Conservation (phyloP, 2,329 filamentous ascomycete species). For the Catunica adiposa region DNA sequence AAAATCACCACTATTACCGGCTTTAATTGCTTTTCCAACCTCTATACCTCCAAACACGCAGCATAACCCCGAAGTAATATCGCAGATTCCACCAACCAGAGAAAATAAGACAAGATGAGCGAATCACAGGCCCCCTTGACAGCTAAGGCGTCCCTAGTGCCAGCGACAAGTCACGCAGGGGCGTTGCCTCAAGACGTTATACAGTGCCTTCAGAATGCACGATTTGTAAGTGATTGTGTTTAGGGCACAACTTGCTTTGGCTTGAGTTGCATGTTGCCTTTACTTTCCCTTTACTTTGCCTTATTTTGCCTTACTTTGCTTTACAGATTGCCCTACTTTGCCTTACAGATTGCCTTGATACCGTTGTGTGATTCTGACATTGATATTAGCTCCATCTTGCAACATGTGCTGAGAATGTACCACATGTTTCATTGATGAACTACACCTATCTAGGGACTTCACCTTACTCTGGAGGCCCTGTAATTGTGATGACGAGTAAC, state of each 20-base stretch:
- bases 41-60: not conserved
- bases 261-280: not conserved
- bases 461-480: slow-evolving; percentile 50
- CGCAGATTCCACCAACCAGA: slow-evolving; percentile 56
- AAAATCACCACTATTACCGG: not conserved
- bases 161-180: slow-evolving; percentile 18
- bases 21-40: not conserved
- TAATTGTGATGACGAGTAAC: slow-evolving; percentile 89
- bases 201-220: slow-evolving; percentile 81
- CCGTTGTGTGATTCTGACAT: no score
- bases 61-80: slow-evolving; percentile 18
- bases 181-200: slow-evolving; percentile 71
- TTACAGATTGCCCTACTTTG: slow-evolving; percentile 2
- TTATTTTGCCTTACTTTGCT: slow-evolving; percentile 20
- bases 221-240: slow-evolving; percentile 80
- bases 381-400: slow-evolving; percentile 69
- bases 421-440: slow-evolving; percentile 95
- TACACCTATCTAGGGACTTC: slow-evolving; percentile 88
- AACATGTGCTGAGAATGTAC: slow-evolving; percentile 66
- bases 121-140: slow-evolving; percentile 42
- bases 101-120: slow-evolving; percentile 50
- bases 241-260: slow-evolving; percentile 22
- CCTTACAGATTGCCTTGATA: no score
- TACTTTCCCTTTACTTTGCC: not conserved
- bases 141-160: no score